Conservation (phyloP, 2,329 filamentous ascomycete species). For the Trichoderma breve region DNA sequence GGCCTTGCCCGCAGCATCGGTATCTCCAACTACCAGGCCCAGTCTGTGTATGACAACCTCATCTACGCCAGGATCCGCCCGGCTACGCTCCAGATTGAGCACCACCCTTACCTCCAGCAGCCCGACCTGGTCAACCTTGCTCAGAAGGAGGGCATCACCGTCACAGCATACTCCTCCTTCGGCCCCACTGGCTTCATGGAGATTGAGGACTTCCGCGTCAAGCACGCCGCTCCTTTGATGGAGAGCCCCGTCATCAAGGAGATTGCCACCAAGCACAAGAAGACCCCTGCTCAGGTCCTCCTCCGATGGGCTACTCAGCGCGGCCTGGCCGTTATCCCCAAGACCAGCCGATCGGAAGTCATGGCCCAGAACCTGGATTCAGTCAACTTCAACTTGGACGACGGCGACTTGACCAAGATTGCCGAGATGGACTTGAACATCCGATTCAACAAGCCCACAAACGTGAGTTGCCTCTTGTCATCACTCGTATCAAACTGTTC, state of each 20-base stretch:
- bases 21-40: conserved; percentile 78
- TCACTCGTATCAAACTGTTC: background rate
- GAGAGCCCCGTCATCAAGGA: conserved; percentile 63
- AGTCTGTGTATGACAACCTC: conserved; percentile 75
- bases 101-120: conserved; percentile 86
- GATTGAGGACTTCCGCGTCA: conserved; percentile 61
- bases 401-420: conserved; percentile 67
- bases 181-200: conserved; percentile 77
- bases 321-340: conserved; percentile 77
- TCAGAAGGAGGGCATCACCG: conserved; percentile 65
- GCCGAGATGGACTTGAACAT: conserved; percentile 61
- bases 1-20: conserved; percentile 72
- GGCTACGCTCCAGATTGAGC: conserved; percentile 81
- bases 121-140: conserved; percentile 66
- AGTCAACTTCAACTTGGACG: conserved; percentile 62
- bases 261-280: conserved; percentile 67
- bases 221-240: conserved; percentile 66
- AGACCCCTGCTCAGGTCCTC: conserved; percentile 76
- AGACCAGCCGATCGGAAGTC: conserved; percentile 56
- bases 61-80: conserved; percentile 73
- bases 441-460: conserved; percentile 74
- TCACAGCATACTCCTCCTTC: conserved; percentile 84
- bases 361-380: conserved; percentile 68
- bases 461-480: conserved; percentile 49
- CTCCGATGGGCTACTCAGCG: conserved; percentile 86